phyloP scores from a whole-genome alignment of 257 asterid species.

The Solanum okadae region DNA sequence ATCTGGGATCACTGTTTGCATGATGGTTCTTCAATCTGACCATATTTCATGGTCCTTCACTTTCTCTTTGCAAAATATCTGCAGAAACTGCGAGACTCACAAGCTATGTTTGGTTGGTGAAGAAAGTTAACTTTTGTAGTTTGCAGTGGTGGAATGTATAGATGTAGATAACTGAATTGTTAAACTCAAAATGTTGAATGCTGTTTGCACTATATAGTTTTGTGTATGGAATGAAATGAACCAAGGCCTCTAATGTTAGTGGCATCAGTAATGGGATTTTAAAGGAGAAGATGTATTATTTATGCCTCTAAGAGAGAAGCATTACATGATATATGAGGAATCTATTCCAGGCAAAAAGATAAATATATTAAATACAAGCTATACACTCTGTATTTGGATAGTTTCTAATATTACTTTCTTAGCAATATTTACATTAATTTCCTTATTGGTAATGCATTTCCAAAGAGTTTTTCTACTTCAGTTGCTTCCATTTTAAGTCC shows the following conservation, averaged over 20 bases:
- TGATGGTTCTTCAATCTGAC: constrained; percentile 4
- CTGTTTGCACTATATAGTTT: not conserved
- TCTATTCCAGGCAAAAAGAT: not conserved
- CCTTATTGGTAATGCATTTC: constrained; percentile 65
- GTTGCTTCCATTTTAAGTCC: constrained; percentile 76
- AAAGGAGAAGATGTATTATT: not conserved
- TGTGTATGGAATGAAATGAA: not conserved
- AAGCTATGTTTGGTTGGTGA: not conserved
- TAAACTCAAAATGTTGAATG: not conserved
- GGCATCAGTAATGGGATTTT: not conserved
- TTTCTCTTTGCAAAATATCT: not conserved
- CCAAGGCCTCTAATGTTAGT: not conserved
- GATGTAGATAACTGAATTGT: not conserved
- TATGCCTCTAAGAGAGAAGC: not conserved
- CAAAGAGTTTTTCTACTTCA: constrained; percentile 71
- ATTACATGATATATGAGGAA: not conserved
- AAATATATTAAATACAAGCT: not conserved
- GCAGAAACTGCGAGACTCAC: not conserved
- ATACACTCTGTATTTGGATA: not conserved
- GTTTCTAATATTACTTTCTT: not conserved
- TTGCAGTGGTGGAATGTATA: not conserved
- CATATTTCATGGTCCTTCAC: not conserved
- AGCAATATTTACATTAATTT: constrained; percentile 37
- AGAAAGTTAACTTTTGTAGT: not conserved
- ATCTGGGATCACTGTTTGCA: constrained; percentile 29